phyloP scores from a whole-genome alignment of 2,329 filamentous ascomycete species.

The Penicillium hesseltinei region DNA sequence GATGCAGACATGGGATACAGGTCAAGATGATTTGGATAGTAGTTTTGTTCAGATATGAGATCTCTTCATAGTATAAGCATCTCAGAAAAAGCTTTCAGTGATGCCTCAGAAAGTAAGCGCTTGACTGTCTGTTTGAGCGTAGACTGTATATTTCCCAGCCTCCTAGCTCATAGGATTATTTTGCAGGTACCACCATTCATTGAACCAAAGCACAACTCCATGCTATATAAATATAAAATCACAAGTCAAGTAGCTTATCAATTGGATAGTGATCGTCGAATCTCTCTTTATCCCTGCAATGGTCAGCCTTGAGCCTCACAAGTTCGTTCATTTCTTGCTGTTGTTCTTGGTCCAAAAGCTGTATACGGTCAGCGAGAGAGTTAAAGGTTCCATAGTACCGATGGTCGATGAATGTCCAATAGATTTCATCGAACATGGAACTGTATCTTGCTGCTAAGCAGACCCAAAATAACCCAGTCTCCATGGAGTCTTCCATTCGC shows the following conservation, averaged over 20 bases:
- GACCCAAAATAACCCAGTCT: not conserved
- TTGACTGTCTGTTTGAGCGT: too few species aligned
- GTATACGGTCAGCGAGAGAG: not conserved
- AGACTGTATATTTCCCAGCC: too few species aligned
- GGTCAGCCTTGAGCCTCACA: not conserved
- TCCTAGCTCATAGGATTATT: too few species aligned
- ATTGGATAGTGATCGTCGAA: not conserved
- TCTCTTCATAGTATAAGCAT: too few species aligned
- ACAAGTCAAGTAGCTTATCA: not conserved
- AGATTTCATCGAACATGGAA: not conserved
- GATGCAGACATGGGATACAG: too few species aligned
- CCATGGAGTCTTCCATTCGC: not conserved
- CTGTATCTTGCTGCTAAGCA: not conserved
- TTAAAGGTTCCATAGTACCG: not conserved
- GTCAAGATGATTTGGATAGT: too few species aligned
- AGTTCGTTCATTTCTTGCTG: not conserved
- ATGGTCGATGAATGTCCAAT: not conserved
- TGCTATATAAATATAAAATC: not conserved
- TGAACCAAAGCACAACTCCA: too few species aligned
- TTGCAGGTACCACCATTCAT: too few species aligned
- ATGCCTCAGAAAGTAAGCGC: too few species aligned
- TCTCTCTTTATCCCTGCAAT: not conserved
- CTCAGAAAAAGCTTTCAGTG: too few species aligned
- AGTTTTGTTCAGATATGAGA: too few species aligned
- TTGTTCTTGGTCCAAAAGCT: not conserved